Evolutionary conservation across 1,284 basidiomycete species (phyloP).

Genomic region (Lignosus rhinocerotis): DNA sequence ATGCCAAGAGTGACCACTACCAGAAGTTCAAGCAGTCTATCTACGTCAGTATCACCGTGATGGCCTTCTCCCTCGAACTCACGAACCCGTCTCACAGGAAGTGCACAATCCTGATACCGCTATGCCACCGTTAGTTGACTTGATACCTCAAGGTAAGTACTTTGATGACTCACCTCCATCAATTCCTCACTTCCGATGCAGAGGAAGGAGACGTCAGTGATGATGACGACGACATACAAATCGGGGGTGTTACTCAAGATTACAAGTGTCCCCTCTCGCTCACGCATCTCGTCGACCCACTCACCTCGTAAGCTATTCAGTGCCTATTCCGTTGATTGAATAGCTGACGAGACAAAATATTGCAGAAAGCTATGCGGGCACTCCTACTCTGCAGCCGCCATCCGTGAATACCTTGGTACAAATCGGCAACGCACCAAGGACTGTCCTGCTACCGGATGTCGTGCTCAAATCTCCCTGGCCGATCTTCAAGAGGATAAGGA

Average conservation of each 20-base stretch:
- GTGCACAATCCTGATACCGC: slow-evolving; percentile 62
- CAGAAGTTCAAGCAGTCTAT: slow-evolving; percentile 62
- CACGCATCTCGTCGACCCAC: slow-evolving; percentile 61
- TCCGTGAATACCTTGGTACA: slow-evolving; percentile 52
- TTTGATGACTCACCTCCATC: not conserved
- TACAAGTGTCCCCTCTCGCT: slow-evolving; percentile 82
- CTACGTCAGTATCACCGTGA: slow-evolving; percentile 52
- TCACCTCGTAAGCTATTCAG: slow-evolving; percentile 63
- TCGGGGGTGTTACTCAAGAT: slow-evolving; percentile 80
- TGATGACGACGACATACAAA: slow-evolving; percentile 78
- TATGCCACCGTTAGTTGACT: slow-evolving; percentile 77
- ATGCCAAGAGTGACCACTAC: slow-evolving; percentile 64
- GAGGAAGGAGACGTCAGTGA: slow-evolving; percentile 78
- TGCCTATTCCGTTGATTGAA: not conserved
- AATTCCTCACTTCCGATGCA: slow-evolving; percentile 28
- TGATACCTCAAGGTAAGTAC: slow-evolving; percentile 65
- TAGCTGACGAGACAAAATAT: slow-evolving; percentile 2
- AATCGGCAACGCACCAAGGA: slow-evolving; percentile 37
- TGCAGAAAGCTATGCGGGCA: slow-evolving; percentile 65
- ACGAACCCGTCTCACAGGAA: slow-evolving; percentile 47
- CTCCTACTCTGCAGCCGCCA: slow-evolving; percentile 67
- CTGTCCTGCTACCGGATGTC: slow-evolving; percentile 75
- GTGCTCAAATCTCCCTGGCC: slow-evolving; percentile 50
- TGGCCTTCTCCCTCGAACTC: not conserved
- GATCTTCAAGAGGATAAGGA: slow-evolving; percentile 56